Evolutionary conservation across 768 basidiomycete species (phyloP).

Genomic region (Pleurotus pulmonarius): DNA sequence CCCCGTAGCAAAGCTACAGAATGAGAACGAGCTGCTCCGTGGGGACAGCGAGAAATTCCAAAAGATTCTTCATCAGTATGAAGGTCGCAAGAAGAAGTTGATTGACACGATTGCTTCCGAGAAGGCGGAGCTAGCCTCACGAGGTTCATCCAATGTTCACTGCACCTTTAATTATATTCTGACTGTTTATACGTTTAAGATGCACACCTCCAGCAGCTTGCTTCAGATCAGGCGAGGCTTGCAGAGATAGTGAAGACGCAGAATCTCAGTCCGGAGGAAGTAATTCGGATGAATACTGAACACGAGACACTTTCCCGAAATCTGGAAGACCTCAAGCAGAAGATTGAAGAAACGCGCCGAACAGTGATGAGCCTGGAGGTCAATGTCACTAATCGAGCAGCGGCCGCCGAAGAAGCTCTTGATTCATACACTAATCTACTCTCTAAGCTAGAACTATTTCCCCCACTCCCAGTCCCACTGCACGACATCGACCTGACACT

Average conservation of each 20-base stretch:
- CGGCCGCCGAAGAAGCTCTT: conserved; percentile 78
- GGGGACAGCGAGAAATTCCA: conserved; percentile 78
- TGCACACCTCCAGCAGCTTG: conserved; percentile 58
- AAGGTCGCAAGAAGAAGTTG: conserved; percentile 64
- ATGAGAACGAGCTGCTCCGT: conserved; percentile 59
- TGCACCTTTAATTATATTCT: not conserved
- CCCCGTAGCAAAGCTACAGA: conserved; percentile 59
- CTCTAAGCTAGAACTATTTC: conserved; percentile 72
- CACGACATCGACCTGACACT: conserved; percentile 73
- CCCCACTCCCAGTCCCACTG: conserved; percentile 68
- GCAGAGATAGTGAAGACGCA: conserved; percentile 73
- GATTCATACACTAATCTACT: conserved; percentile 76
- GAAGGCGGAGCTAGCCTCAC: conserved; percentile 56
- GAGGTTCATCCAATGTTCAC: conserved; percentile 35
- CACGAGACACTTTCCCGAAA: conserved; percentile 73
- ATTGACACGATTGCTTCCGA: conserved; percentile 64
- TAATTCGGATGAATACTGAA: conserved; percentile 86
- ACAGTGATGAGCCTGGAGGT: conserved; percentile 80
- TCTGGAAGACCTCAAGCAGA: conserved; percentile 73
- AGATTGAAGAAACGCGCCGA: conserved; percentile 71
- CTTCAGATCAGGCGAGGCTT: conserved; percentile 60
- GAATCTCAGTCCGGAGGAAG: conserved; percentile 90
- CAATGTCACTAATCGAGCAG: conserved; percentile 71
- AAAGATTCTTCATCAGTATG: conserved; percentile 68
- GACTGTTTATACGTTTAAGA: conserved; percentile 32